phyloP scores from a whole-genome alignment of 1,284 basidiomycete genomes.

The Gomphus sp. region DNA sequence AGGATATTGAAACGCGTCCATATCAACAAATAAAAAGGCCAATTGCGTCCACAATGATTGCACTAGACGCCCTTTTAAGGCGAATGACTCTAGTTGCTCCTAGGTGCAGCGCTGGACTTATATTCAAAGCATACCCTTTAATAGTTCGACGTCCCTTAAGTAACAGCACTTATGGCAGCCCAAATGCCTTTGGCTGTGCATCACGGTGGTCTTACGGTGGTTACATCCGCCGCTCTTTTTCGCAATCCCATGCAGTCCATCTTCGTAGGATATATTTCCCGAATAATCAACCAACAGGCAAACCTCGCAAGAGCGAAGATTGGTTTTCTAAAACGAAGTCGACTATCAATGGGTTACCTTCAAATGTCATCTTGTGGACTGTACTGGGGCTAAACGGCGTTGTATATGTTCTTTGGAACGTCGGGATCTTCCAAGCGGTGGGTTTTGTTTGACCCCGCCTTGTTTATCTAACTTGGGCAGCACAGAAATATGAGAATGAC shows the following conservation, averaged over 20 bases:
- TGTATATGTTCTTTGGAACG: conserved; percentile 34
- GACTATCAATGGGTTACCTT: conserved; percentile 29
- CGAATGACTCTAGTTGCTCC: not conserved
- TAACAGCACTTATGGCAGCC: not conserved
- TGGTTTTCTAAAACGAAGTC: not conserved
- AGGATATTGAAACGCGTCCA: not conserved
- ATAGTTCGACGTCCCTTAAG: not conserved
- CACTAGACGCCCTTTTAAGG: not conserved
- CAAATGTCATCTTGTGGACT: conserved; percentile 30
- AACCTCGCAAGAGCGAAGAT: not conserved
- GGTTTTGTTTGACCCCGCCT: conserved; percentile 13
- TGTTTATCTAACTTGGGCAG: not conserved
- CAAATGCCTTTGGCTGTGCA: not conserved
- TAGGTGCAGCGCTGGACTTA: not conserved
- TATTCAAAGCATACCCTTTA: not conserved
- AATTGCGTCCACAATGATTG: not conserved
- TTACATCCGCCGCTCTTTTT: not conserved
- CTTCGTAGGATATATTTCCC: conserved; percentile 10
- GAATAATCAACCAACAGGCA: not conserved
- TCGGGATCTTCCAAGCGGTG: conserved; percentile 29
- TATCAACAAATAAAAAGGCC: not conserved
- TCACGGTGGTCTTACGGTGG: not conserved
- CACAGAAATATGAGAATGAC: conserved; percentile 28
- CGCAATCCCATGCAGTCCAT: not conserved
- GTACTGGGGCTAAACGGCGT: conserved; percentile 37